Percentiles rank a stretch among this genome's conserved stretches.
phyloP scores from a whole-genome alignment of 768 basidiomycete species.

The Pleurotus giganteus region DNA sequence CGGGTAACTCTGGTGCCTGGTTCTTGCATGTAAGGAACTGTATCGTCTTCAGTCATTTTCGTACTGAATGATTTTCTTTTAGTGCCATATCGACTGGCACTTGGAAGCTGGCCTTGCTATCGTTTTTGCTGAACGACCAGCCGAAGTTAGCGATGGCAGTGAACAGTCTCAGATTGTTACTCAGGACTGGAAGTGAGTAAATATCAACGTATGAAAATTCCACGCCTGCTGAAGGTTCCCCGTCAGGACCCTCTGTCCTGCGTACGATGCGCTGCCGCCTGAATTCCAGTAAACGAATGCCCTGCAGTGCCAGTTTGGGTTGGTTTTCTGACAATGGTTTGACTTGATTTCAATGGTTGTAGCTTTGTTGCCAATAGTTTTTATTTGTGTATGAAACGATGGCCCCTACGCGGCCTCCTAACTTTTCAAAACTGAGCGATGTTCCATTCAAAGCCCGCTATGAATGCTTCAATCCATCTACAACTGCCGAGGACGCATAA shows the following conservation, averaged over 20 bases:
- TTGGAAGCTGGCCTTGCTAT: conserved; percentile 35
- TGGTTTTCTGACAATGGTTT: too few species aligned
- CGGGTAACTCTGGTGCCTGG: conserved; percentile 63
- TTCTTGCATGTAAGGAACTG: conserved; percentile 32
- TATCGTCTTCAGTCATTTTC: too few species aligned
- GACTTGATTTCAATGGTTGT: too few species aligned
- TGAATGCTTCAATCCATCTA: too few species aligned
- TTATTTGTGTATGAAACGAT: too few species aligned
- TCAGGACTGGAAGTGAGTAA: conserved; percentile 26
- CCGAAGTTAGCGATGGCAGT: conserved; percentile 23
- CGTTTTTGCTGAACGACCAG: conserved; percentile 29
- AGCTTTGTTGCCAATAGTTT: too few species aligned
- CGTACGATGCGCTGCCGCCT: conserved; percentile 6
- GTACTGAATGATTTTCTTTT: not conserved
- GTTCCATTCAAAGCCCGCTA: too few species aligned
- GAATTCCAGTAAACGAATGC: conserved; percentile 7
- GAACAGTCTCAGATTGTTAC: conserved; percentile 28
- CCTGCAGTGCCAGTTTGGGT: too few species aligned
- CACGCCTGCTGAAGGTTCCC: too few species aligned
- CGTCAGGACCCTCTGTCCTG: conserved; percentile 1
- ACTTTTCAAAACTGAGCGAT: too few species aligned
- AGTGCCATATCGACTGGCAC: conserved; percentile 35
- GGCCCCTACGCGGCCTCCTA: too few species aligned
- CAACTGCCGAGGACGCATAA: too few species aligned
- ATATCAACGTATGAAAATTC: not conserved